A percentile compares a stretch with the other conserved stretches of the same genome.
phyloP scores from a whole-genome alignment of 225 moss, liverwort and hornwort species.

The Sphagnum tenellum region DNA sequence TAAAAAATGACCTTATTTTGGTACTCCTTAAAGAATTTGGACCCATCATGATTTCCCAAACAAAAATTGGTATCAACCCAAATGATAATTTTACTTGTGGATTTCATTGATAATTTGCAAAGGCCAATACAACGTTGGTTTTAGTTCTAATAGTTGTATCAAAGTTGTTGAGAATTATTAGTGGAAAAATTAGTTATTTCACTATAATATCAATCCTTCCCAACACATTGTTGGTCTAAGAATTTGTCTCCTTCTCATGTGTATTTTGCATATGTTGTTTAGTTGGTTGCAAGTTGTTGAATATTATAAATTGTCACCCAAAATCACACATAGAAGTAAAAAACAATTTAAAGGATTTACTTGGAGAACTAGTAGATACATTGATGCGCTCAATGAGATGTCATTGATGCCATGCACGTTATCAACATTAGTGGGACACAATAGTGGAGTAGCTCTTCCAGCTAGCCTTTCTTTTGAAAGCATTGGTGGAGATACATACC shows the following conservation, averaged over 20 bases:
- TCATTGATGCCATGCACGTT: conserved; percentile 79
- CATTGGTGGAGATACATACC: conserved; percentile 66
- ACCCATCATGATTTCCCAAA: too few relatives aligned
- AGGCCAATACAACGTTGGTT: conserved; percentile 74
- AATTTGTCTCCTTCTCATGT: neutral
- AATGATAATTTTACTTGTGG: neutral
- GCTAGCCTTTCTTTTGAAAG: conserved; percentile 63
- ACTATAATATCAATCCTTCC: neutral
- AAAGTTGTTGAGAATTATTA: conserved; percentile 73
- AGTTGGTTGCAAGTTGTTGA: too few relatives aligned
- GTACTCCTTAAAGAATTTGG: too few relatives aligned
- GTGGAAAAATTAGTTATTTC: conserved; percentile 27
- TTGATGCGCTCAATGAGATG: too few relatives aligned
- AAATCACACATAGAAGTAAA: too few relatives aligned
- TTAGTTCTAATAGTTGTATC: conserved; percentile 66
- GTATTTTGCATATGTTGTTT: too few relatives aligned
- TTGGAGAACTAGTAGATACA: too few relatives aligned
- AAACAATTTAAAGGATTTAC: too few relatives aligned
- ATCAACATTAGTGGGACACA: conserved; percentile 56
- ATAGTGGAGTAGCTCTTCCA: conserved; percentile 57
- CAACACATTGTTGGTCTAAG: neutral
- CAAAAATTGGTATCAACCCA: too few relatives aligned
- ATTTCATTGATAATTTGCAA: conserved; percentile 49
- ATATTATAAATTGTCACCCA: too few relatives aligned
- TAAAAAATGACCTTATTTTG: too few relatives aligned